Evolutionary conservation across 2,329 filamentous ascomycete genomes (phyloP), one percentile per base, ranked within the genome.

Genomic region (Epichloe hybrida): DNA sequence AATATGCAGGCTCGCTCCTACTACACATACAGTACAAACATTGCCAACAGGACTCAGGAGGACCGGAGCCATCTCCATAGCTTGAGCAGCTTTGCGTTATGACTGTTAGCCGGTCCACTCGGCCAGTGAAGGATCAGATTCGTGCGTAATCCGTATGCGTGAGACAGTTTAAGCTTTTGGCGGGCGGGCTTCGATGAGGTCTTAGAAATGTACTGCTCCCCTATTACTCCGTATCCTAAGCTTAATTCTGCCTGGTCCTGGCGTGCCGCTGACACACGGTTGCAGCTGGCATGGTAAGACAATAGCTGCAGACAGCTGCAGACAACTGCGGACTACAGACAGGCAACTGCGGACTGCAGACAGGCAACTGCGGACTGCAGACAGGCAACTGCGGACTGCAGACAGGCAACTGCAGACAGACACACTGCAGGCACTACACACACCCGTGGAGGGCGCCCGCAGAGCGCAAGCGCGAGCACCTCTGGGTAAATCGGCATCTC

Each of bases 401-500:
- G 8, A 39, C 38, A n/a, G 13, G 8, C 27, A 27, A 27, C 7
- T 27, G 27, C 7, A 23, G 23, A 7, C 23, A 23, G 23, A 17
- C 17, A 23, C 23, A 23, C 23, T 23, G 23, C 23, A 27, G 27
- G 1, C 27, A 6, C 6, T 31, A 31, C 27, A 17, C 7, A 40
- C 38, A 17, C 38, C 38, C 15, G n/a, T 40, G 38, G 15, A 4
- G 37, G 15, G 17, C 38, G 38, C 23, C 23, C 23, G 23, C 23
- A 27, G 17, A 23, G 23, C 23, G 6, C 23, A 7, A 27, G 23
- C 23, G 6, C 23, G 23, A 27, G 17, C 38, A 8, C 38, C 38
- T 21, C 49, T 53, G 51, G 51, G 46, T 53, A 53, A 50, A 50
- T 53, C 51, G 51, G 51, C 51, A 53, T 34, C 43, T 50, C 43